Base-by-base conservation (phyloP, 2,329 filamentous ascomycete genomes). In the Lecanicillium sp. region DNA sequence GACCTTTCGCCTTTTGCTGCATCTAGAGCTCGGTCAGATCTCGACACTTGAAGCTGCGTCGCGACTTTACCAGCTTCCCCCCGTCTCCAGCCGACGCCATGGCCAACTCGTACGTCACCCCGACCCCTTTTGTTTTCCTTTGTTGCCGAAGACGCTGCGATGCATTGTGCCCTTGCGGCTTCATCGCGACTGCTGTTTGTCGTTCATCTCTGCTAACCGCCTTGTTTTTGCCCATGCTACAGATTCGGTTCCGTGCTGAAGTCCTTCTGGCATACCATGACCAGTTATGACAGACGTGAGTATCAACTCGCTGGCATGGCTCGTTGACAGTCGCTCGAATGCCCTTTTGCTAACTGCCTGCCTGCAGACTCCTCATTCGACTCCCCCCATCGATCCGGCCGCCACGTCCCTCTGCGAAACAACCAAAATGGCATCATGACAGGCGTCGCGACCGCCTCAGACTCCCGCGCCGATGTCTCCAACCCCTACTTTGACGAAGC, bases 181-280 rank as follows among this genome's bases (percentile, higher is more conserved):
- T 25, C 6, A 6, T 25, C 22, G 22, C 22, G 22, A 11, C 22
- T 25, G 22, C 22, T 25, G 7, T 25, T 18, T 10, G 11, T 12
- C 2, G 7, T 17, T 3, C n/a, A 18, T 18, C n/a, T 12, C 13
- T 28, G 37, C 37, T 39, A 20, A 36, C 25, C n/a, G 32, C 4
- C 31, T 36, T 27, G 22, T 17, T 15, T 30, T 44, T 41, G 37
- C 46, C 58, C 38, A 56, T 45, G 7, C 11, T 43, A 32, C 27
- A 82, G 82, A 55, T 62, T 90, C 56, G 74, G 78, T 52, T 74
- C 74, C 52, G 79, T 83, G 64, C 84, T 92, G 65, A 84, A 84
- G 65, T 85, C 84, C 46, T 90, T 98, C 68, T 98, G 92, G 92
- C 92, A 97, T 72, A 79, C 84, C 51, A 92, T 82, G 76, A 82